Base-by-base conservation (phyloP, 345 rosid species). In the Citropsis articulata region DNA sequence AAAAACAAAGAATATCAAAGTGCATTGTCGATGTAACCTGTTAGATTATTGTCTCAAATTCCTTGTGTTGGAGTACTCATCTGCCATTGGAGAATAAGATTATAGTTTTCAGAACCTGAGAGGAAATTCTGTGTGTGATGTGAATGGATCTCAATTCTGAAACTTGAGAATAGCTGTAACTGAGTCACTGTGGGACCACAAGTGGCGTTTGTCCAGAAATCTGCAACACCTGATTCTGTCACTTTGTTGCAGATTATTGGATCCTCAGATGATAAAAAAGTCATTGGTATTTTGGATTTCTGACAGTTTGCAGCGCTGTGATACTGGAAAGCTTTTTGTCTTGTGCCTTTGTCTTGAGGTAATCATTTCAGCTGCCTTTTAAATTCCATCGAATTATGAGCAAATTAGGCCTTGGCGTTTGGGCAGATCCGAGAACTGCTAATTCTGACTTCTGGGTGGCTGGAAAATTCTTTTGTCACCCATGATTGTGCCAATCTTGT, bases 1-100 rank as follows among this genome's bases (percentile, higher is more conserved):
- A 79, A 72, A 80, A 83, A 22, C 71, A 81, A 56, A 82, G 80
- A 84, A 81, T 40, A 67, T 78, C 75, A 76, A 78, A 80, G 87
- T 88, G 87, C 83, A 87, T 85, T 82, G 55, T 83, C 78, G 85
- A 80, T 84, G 88, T 85, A 80, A 79, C 83, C 75, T 77, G 30
- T 30, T 65, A 75, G 61, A 64, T 31, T 75, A 48, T 22, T 48
- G 78, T 50, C 78, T 48, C 71, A 64, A 31, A 64, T 48, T 22
- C 48, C 69, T 3, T 64, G 62, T 64, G 71, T 74, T 56, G 75
- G 75, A 72, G n/a, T 61, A 22, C 65, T n/a, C 18, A 18, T 13
- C 31, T 12, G 16, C 6, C 31, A 30, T 14, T 14, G 6, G 30
- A 4, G 30, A 82, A 77, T 42, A 71, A 78, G 73, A 79, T 73